Conservation (phyloP, 495 filamentous ascomycete genomes). For the Hypomontagnella monticulosa region DNA sequence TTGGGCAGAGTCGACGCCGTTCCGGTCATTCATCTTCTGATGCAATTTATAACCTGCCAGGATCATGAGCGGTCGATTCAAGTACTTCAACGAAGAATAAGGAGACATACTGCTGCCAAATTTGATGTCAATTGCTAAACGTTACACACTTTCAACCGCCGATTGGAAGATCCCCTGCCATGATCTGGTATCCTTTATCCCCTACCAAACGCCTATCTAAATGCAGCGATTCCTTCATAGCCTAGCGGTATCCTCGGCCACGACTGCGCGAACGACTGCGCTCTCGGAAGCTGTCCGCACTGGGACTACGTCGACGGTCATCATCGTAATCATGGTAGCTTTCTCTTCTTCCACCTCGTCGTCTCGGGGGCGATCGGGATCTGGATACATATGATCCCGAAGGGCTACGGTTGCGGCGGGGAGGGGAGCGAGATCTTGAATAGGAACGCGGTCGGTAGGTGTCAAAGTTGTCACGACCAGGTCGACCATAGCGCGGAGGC, state of each 20-base stretch:
- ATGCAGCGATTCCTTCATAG: neutral
- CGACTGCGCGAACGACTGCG: constrained; percentile 43
- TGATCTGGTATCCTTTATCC: constrained; percentile 1
- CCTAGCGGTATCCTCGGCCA: constrained; percentile 40
- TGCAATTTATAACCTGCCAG: constrained; percentile 6
- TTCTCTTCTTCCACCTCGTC: constrained; percentile 49
- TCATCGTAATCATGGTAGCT: constrained; percentile 54
- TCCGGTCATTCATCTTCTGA: neutral
- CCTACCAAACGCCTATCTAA: constrained; percentile 8
- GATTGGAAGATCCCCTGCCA: neutral
- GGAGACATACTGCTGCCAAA: constrained; percentile 26
- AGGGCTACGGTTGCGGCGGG: constrained; percentile 56
- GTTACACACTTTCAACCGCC: neutral
- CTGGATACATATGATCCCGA: constrained; percentile 44
- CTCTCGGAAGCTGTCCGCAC: constrained; percentile 38
- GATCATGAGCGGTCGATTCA: constrained; percentile 24
- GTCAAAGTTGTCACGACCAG: constrained; percentile 58
- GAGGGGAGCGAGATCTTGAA: constrained; percentile 63
- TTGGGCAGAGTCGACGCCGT: neutral
- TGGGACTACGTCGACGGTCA: constrained; percentile 60
- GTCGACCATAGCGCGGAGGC: constrained; percentile 52
- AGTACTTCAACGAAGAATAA: constrained; percentile 1
- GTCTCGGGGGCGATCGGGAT: constrained; percentile 49
- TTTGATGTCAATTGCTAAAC: neutral
- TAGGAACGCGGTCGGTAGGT: constrained; percentile 63